Percentiles rank a stretch among this genome's conserved stretches.
Conservation (phyloP, 192 early-diverging fungal genomes). For the Lunasporangiospora selenospora region DNA sequence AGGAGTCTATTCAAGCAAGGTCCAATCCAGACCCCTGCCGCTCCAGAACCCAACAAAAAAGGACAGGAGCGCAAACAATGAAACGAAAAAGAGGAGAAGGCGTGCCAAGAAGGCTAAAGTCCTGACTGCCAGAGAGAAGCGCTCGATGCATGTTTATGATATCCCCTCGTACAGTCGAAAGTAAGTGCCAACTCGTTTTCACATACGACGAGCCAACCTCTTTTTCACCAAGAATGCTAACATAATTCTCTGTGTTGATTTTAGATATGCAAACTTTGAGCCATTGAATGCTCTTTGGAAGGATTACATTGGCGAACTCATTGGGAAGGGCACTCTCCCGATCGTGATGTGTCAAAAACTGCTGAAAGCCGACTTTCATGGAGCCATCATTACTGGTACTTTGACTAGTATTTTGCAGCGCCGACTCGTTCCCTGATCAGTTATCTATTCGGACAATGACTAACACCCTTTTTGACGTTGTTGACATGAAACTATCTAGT, state of each 20-base stretch:
- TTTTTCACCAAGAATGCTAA: background rate
- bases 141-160: constrained; percentile 64
- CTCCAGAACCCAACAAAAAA: constrained; percentile 60
- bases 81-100: constrained; percentile 31
- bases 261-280: constrained; percentile 67
- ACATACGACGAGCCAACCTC: background rate
- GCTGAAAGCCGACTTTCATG: constrained; percentile 88
- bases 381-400: constrained; percentile 74
- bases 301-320: constrained; percentile 73
- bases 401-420: background rate
- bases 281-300: constrained; percentile 82
- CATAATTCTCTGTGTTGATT: background rate
- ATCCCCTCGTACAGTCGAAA: constrained; percentile 64
- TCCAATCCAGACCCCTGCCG: constrained; percentile 57
- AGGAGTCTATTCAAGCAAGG: constrained; percentile 52
- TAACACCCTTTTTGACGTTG: too few relatives aligned
- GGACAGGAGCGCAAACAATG: constrained; percentile 24
- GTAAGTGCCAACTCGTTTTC: constrained; percentile 17
- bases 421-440: too few relatives aligned
- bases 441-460: too few relatives aligned
- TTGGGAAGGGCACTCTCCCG: constrained; percentile 43
- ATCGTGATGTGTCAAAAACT: constrained; percentile 56
- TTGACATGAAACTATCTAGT: too few relatives aligned
- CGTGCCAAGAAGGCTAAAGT: constrained; percentile 53
- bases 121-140: constrained; percentile 71